These are phyloP conservation scores for Gossypium longicalyx DNA, from an alignment of 345 rosid genomes.

Conservation along the genomic window DNA sequence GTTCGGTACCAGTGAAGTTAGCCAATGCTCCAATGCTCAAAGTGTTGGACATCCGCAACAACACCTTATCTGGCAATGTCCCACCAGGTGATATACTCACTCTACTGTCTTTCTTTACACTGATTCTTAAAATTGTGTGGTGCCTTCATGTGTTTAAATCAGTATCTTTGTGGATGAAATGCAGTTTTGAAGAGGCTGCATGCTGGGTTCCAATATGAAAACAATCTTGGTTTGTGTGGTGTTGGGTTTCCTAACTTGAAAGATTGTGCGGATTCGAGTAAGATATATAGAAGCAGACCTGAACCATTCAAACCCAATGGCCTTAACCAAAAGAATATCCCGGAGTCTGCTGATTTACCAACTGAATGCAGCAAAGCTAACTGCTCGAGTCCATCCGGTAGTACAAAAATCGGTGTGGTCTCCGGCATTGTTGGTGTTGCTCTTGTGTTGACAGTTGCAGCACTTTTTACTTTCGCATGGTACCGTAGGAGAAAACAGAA, in stretches of 20 bases:
- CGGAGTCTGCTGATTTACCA: constrained; percentile 61
- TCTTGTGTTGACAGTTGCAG: constrained; percentile 32
- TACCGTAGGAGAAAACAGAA: constrained; percentile 66
- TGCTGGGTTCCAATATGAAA: constrained; percentile 62
- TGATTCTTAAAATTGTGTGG: not conserved
- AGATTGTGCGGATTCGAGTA: constrained; percentile 42
- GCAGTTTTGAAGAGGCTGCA: constrained; percentile 72
- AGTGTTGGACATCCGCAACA: constrained; percentile 77
- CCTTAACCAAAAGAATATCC: constrained; percentile 39
- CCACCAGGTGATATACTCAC: constrained; percentile 53
- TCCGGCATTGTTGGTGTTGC: constrained; percentile 46
- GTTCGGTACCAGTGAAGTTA: constrained; percentile 71
- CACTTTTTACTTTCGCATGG: constrained; percentile 49
- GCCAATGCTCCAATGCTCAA: constrained; percentile 57
- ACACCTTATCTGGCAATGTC: constrained; percentile 76
- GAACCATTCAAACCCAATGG: constrained; percentile 60
- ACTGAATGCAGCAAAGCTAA: constrained; percentile 35
- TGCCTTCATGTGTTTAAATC: not conserved
- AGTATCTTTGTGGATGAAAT: constrained; percentile 15
- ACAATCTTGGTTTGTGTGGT: constrained; percentile 78
- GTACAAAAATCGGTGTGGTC: constrained; percentile 35
- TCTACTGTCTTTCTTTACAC: not conserved
- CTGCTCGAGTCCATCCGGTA: constrained; percentile 34
- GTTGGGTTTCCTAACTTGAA: constrained; percentile 51
- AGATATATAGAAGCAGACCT: constrained; percentile 40